A percentile compares a stretch with the other conserved stretches of the same genome.
Evolutionary conservation across 495 filamentous ascomycete species (phyloP).

Genomic region (Cairneyella variabilis): DNA sequence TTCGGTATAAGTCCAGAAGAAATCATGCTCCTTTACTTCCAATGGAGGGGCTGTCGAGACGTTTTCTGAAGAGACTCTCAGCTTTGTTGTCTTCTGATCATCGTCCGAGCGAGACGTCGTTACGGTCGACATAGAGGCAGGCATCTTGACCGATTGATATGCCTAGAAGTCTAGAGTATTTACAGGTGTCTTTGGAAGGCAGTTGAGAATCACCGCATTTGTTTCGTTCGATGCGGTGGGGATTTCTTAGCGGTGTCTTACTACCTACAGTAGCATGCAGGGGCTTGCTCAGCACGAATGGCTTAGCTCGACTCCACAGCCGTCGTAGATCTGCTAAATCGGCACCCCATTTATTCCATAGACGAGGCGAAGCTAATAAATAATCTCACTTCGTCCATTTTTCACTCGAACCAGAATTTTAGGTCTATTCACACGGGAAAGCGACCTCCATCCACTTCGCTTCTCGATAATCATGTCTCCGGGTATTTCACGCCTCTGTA

Average conservation of each 20-base stretch:
- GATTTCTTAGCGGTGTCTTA: not conserved
- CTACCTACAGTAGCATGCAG: not conserved
- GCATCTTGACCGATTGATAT: conserved; percentile 21
- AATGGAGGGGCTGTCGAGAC: conserved; percentile 10
- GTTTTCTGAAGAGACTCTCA: conserved; percentile 6
- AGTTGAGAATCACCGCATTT: not conserved
- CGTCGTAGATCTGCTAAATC: no score
- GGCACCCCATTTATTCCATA: no score
- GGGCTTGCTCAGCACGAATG: not conserved
- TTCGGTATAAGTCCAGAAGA: conserved; percentile 96
- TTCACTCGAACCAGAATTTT: no score
- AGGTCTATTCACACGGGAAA: no score
- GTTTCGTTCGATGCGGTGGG: not conserved
- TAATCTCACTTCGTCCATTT: no score
- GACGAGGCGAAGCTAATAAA: no score
- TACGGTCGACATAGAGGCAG: conserved; percentile 20
- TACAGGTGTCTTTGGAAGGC: no score
- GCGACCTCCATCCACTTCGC: no score
- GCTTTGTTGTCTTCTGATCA: not conserved
- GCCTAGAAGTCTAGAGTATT: conserved; percentile 1
- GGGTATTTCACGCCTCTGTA: no score
- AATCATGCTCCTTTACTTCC: conserved; percentile 33
- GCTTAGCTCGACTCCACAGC: not conserved
- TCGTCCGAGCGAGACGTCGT: conserved; percentile 6
- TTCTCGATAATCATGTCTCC: no score